Conservation (phyloP, 768 basidiomycete species). For the Auriculariales sp. region DNA sequence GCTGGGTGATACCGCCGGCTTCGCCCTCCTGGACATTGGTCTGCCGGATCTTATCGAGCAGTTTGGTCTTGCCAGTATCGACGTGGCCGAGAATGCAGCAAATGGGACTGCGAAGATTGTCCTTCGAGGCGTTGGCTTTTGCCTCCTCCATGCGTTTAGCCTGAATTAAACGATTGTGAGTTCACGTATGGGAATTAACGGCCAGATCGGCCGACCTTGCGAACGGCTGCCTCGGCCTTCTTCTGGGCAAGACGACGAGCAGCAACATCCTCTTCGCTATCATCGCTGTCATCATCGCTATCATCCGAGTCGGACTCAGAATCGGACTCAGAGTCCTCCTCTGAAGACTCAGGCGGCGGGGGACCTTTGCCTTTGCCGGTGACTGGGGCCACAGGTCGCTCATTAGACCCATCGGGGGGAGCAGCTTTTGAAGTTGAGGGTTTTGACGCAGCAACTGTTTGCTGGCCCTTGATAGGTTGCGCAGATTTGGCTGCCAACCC, state of each 20-base stretch:
- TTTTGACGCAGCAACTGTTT: conserved; percentile 14
- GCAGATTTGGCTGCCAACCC: background rate
- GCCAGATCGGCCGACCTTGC: no score
- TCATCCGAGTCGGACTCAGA: conserved; percentile 24
- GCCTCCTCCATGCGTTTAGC: conserved; percentile 75
- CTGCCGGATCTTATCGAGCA: conserved; percentile 99
- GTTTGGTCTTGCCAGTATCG: conserved; percentile 97
- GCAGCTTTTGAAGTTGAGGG: conserved; percentile 15
- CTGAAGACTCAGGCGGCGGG: conserved; percentile 24
- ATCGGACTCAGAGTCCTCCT: conserved; percentile 28
- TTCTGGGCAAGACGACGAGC: conserved; percentile 54
- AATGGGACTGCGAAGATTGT: conserved; percentile 88
- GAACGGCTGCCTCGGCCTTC: conserved; percentile 75
- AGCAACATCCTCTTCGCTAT: conserved; percentile 51
- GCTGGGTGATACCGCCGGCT: conserved; percentile 98
- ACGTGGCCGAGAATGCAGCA: conserved; percentile 99
- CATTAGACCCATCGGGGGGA: conserved; percentile 12
- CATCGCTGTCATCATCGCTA: conserved; percentile 23
- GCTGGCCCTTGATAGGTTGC: no score
- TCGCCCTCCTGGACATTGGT: conserved; percentile 99
- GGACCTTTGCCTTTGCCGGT: conserved; percentile 25
- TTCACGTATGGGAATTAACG: background rate
- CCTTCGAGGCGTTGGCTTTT: conserved; percentile 71
- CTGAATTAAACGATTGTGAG: no score
- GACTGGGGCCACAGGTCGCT: conserved; percentile 13